Base-by-base conservation (phyloP, 495 filamentous ascomycete genomes). In the Platismatia glauca region DNA sequence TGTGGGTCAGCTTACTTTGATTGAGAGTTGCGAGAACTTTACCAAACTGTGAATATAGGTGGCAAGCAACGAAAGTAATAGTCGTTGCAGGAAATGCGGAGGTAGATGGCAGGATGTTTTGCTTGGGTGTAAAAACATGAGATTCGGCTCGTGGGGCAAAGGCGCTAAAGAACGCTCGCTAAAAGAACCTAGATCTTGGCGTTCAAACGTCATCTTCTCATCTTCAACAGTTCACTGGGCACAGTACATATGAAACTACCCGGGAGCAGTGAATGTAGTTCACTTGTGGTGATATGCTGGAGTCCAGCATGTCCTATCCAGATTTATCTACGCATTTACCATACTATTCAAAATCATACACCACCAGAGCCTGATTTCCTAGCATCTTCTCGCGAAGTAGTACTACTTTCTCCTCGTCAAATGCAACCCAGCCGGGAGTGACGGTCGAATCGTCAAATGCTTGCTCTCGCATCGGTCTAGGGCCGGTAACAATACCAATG, bases 331-430 rank as follows among this genome's bases (percentile, higher is more conserved):
- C 24, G 0, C 2, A 52, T 35, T 3, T 18, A 34, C n/a, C 13
- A 27, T 34, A 20, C 71, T 76, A 94, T 37, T 86, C 91, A 71
- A 98, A 98, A 75, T 98, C 91, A 73, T 97, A 97, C 64, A 94
- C 86, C 71, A 91, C 83, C 68, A 98, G 72, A 55, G 86, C 82
- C 68, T 92, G 89, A 29, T 79, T 77, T 29, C 89, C 88, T 24
- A 78, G 69, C 20, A 74, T 76, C 64, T 81, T 84, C 69, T 93
- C 89, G 55, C 89, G 86, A 55, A 96, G 77, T 55, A 97, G 81
- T 62, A 97, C 85, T 13, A 98, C 89, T 72, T 89, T 87, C 73
- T 97, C 90, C 41, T 97, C 94, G 70, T 97, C 90, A 72, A 97
- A 98, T 5, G 90, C 90, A 18, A 93, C 82, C 83, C 86, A 95